phyloP scores from a whole-genome alignment of 306 rosid genomes.

The Neltuma alba region DNA sequence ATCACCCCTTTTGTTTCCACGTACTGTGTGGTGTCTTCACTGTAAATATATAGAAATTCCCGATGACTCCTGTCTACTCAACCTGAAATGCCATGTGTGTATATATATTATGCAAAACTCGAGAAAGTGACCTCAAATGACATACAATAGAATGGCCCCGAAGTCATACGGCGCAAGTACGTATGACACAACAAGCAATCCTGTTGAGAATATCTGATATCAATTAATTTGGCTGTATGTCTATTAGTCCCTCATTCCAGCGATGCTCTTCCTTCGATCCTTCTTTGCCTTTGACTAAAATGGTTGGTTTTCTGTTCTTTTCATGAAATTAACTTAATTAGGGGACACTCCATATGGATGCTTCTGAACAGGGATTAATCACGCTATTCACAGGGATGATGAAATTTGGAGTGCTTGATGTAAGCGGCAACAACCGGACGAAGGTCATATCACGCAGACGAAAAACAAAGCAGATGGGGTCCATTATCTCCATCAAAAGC shows the following conservation, averaged over 20 bases:
- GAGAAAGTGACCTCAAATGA: too few relatives aligned
- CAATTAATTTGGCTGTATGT: background rate
- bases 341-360: background rate
- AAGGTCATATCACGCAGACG: background rate
- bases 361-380: background rate
- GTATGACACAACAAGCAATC: too few relatives aligned
- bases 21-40: background rate
- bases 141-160: too few relatives aligned
- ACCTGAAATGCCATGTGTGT: background rate
- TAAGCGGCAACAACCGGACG: slow-evolving; percentile 4
- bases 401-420: slow-evolving; percentile 20
- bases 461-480: slow-evolving; percentile 15
- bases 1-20: background rate
- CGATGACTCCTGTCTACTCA: background rate
- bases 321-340: background rate
- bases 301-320: background rate
- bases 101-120: background rate
- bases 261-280: background rate
- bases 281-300: background rate
- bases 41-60: background rate
- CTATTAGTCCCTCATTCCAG: background rate
- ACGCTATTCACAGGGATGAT: background rate
- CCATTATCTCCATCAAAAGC: slow-evolving; percentile 31
- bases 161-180: too few relatives aligned
- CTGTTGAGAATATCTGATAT: too few relatives aligned